Conservation (phyloP, 1,284 basidiomycete species). For the Ustilago tritici region DNA sequence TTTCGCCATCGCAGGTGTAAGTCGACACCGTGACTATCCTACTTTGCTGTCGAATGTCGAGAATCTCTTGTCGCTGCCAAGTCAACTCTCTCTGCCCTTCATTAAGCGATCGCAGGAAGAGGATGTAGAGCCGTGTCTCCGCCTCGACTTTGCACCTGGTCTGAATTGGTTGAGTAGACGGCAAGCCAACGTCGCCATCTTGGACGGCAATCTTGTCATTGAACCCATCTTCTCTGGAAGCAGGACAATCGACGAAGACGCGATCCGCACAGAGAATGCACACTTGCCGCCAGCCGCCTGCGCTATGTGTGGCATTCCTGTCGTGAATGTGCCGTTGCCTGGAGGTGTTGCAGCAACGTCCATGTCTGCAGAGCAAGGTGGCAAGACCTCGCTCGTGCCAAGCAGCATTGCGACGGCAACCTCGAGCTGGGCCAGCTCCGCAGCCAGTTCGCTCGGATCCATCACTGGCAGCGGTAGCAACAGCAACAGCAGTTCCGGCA, state of each 20-base stretch:
- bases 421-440: conserved; percentile 52
- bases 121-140: conserved; percentile 92
- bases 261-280: conserved; percentile 55
- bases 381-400: conserved; percentile 39
- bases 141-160: conserved; percentile 92
- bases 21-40: conserved; percentile 76
- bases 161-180: conserved; percentile 92
- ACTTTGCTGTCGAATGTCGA: conserved; percentile 70
- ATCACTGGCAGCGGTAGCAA: conserved; percentile 39
- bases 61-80: conserved; percentile 64
- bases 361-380: conserved; percentile 39
- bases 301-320: conserved; percentile 60
- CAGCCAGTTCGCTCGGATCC: conserved; percentile 46
- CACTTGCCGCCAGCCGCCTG: conserved; percentile 63
- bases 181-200: conserved; percentile 85
- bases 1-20: conserved; percentile 73
- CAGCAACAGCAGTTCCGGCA: conserved; percentile 25
- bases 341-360: conserved; percentile 42
- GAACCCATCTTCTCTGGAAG: conserved; percentile 79
- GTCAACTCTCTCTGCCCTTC: conserved; percentile 79
- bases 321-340: conserved; percentile 64
- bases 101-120: conserved; percentile 83
- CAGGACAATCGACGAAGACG: conserved; percentile 56
- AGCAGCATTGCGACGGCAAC: conserved; percentile 51
- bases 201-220: conserved; percentile 86